Evolutionary conservation across 257 asterid species (phyloP), one percentile per base, ranked within the genome.

Genomic region (Craterostigma plantagineum): DNA sequence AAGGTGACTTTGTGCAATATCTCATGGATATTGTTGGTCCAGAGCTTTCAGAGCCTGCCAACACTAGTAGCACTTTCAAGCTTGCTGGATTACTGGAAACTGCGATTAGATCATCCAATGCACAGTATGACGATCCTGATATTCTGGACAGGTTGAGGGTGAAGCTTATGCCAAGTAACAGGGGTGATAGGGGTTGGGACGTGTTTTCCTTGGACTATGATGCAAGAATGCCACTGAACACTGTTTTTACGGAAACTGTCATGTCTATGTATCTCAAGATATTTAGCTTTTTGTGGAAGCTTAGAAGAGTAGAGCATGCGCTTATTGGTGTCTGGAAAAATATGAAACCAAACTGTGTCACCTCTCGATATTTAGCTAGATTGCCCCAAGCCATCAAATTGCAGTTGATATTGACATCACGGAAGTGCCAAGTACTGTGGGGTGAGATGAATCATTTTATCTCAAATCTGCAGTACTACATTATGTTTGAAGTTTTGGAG

Each of bases 131-230:
- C 56, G 96, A 81, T 63, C 73, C 71, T 45, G 96, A 83, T 63
- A 67, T 90, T 59, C 81, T 85, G 15, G 87, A 85, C 47, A 67
- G 96, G 58, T 65, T 90, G 63, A 70, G 94, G 68, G 96, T 90
- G 54, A 90, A 83, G 66, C 75, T 90, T 93, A 70, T 90, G 92
- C 99, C 92, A 6, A 95, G 83, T 63, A 79, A 77, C 49, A 51
- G 80, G 0, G 99, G 99, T 49, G 99, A 90, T 52, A 77, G 81
- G 67, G 99, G 96, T 34, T 90, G 99, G 99, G 99, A 90, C 63
- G 99, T 90, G 39, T 90, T 83, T 59, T 90, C 99, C 7, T 57
- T 90, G 76, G 99, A 90, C 62, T 90, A 83, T 39, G 92, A 83
- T 65, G 84, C 99, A 16, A 61, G 85, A 38, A 87, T 84, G 57